Evolutionary conservation across 805 yeast species (phyloP).

Genomic region (Ogataea philodendri): DNA sequence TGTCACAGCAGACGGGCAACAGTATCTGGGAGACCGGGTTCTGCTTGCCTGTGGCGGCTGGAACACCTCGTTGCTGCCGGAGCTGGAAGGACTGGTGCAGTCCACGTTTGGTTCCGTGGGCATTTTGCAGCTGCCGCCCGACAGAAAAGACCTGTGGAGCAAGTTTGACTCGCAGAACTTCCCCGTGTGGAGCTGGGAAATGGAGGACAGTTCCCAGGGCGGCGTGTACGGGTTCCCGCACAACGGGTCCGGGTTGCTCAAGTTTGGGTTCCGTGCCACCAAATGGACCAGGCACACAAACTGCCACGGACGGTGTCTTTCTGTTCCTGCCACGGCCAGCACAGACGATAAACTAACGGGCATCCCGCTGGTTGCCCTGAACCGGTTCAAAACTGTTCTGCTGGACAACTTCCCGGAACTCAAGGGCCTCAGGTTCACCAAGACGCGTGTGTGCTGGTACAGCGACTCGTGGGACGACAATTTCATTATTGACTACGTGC

Average conservation of each 20-base stretch:
- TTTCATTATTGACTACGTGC: conserved; percentile 5
- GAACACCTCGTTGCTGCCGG: conserved; percentile 2
- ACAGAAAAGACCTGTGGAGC: conserved; percentile 1
- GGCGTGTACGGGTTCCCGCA: conserved; percentile 8
- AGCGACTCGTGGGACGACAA: conserved; percentile 7
- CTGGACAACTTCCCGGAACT: conserved; percentile 6
- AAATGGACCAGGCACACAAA: conserved; percentile 2
- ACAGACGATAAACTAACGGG: conserved; percentile 3
- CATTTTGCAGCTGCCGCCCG: conserved; percentile 1
- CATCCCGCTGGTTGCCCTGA: conserved; percentile 3
- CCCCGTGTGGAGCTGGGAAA: conserved; percentile 6
- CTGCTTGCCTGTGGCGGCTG: conserved; percentile 5
- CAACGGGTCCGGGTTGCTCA: conserved; percentile 1
- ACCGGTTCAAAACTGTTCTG: conserved; percentile 4
- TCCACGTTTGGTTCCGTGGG: conserved; percentile 4
- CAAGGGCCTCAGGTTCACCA: conserved; percentile 2
- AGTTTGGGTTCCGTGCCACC: conserved; percentile 3
- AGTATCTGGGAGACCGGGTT: conserved; percentile 1
- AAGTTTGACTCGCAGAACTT: conserved; percentile 4
- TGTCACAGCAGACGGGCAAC: not conserved
- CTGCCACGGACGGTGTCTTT: not conserved
- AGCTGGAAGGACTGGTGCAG: conserved; percentile 4
- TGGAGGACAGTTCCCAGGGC: not conserved
- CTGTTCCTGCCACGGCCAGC: conserved; percentile 4
- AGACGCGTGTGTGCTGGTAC: conserved; percentile 7